Evolutionary conservation across 2,329 filamentous ascomycete genomes (phyloP).

Genomic region (Xylariaceae sp.): DNA sequence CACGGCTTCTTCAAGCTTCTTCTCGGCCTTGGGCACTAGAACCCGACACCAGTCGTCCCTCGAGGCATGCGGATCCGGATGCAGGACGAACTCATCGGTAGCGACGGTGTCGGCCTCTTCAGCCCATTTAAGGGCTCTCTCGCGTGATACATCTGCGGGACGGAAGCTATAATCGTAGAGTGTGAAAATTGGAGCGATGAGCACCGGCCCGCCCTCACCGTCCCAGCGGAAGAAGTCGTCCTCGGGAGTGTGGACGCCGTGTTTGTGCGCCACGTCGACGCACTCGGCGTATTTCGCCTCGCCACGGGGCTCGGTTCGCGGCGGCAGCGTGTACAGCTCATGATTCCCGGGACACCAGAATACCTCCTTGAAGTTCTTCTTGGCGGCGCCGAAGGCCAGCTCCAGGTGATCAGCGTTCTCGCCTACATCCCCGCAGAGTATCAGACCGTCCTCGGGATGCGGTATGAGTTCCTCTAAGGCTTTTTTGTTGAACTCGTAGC

Average conservation of each 20-base stretch:
- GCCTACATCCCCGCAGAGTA: slow-evolving; percentile 46
- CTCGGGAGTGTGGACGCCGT: slow-evolving; percentile 61
- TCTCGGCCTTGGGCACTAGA: slow-evolving; percentile 38
- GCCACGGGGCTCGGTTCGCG: slow-evolving; percentile 47
- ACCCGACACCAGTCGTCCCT: slow-evolving; percentile 44
- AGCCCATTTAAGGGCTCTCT: slow-evolving; percentile 50
- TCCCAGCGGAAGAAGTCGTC: slow-evolving; percentile 61
- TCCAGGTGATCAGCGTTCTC: slow-evolving; percentile 45
- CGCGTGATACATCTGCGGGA: slow-evolving; percentile 53
- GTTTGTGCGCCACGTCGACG: slow-evolving; percentile 56
- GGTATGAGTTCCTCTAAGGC: slow-evolving; percentile 39
- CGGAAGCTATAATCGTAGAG: slow-evolving; percentile 66
- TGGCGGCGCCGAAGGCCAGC: slow-evolving; percentile 42
- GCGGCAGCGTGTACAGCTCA: slow-evolving; percentile 59
- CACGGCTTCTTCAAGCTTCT: slow-evolving; percentile 38
- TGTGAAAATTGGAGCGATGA: slow-evolving; percentile 63
- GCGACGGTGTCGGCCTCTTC: slow-evolving; percentile 44
- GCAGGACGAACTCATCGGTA: slow-evolving; percentile 47
- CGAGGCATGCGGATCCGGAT: slow-evolving; percentile 43
- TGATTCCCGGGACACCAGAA: slow-evolving; percentile 65
- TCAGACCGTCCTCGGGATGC: slow-evolving; percentile 45
- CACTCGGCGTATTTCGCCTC: slow-evolving; percentile 61
- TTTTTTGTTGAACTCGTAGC: slow-evolving; percentile 41
- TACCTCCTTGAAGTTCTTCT: slow-evolving; percentile 45
- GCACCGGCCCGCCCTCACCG: slow-evolving; percentile 51